Evolutionary conservation across 1,284 basidiomycete genomes (phyloP).

Genomic region (Cerioporus squamosus): DNA sequence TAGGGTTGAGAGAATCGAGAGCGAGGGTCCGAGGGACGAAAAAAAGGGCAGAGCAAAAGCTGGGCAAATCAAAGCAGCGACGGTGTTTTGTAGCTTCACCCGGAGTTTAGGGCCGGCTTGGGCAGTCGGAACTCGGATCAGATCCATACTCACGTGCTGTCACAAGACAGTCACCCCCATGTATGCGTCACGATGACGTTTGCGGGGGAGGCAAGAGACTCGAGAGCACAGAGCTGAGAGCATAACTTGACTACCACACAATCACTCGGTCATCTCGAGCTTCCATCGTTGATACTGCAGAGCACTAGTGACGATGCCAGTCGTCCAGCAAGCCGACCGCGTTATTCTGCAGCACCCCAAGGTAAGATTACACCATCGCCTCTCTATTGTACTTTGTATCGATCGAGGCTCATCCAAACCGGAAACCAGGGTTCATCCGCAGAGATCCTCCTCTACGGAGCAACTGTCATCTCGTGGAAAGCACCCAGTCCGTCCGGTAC

Average conservation of each 20-base stretch:
- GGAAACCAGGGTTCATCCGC: conserved; percentile 64
- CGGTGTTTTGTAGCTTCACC: neutral
- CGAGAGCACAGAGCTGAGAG: neutral
- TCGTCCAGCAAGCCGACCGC: conserved; percentile 43
- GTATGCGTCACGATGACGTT: conserved; percentile 4
- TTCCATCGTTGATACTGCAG: neutral
- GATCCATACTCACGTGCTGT: neutral
- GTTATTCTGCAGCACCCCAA: conserved; percentile 57
- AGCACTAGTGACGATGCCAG: conserved; percentile 47
- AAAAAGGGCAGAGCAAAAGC: conserved; percentile 2
- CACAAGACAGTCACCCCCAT: neutral
- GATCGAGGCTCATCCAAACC: neutral
- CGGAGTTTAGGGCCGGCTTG: conserved; percentile 24
- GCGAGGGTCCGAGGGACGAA: neutral
- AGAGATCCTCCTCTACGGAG: conserved; percentile 80
- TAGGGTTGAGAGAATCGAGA: neutral
- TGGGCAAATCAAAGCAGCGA: neutral
- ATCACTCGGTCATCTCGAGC: too few relatives aligned
- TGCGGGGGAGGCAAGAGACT: neutral
- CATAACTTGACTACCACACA: neutral
- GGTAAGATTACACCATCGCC: conserved; percentile 38
- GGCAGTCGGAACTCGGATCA: neutral
- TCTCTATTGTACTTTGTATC: neutral
- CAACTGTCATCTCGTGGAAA: conserved; percentile 83
- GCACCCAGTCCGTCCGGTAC: conserved; percentile 39